These are phyloP conservation scores for Acanthamoeba sp. DNA, from an alignment of 208 protist genomes.

Conservation along the genomic window DNA sequence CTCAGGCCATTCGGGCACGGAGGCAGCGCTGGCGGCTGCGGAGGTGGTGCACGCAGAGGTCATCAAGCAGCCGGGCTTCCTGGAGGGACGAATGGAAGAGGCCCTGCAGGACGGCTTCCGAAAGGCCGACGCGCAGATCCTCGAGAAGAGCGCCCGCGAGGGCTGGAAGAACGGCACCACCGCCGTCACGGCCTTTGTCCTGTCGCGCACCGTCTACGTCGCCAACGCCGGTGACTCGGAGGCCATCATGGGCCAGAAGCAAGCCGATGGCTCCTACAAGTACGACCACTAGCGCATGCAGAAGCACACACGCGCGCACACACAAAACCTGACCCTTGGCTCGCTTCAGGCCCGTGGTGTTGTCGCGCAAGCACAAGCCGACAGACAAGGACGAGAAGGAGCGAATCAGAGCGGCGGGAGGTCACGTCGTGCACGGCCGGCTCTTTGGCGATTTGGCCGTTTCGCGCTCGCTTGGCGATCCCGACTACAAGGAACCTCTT, in stretches of 20 bases:
- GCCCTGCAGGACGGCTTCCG: not conserved
- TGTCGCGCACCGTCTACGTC: not conserved
- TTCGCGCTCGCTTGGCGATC: conserved; percentile 79
- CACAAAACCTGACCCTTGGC: not conserved
- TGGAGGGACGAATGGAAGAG: conserved; percentile 3
- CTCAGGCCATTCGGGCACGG: not conserved
- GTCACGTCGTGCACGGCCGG: conserved; percentile 68
- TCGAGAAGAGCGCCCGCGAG: not conserved
- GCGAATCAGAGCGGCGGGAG: conserved; percentile 73
- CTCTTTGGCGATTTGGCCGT: conserved; percentile 80
- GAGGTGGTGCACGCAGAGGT: not conserved
- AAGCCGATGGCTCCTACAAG: not conserved
- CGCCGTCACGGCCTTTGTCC: not conserved
- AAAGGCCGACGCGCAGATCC: not conserved
- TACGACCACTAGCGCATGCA: not conserved
- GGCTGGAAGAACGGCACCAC: conserved; percentile 44
- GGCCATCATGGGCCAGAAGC: not conserved
- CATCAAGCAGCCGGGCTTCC: not conserved
- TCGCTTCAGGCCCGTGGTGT: not conserved
- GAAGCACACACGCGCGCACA: not conserved
- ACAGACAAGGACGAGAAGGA: conserved; percentile 67
- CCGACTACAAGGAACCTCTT: conserved; percentile 54
- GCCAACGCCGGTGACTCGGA: conserved; percentile 29
- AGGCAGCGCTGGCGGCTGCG: not conserved
- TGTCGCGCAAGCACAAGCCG: conserved; percentile 77